These are phyloP conservation scores for Conidiobolus incongruus DNA, from an alignment of 371 early-diverging fungal species.

Conservation along the genomic window DNA sequence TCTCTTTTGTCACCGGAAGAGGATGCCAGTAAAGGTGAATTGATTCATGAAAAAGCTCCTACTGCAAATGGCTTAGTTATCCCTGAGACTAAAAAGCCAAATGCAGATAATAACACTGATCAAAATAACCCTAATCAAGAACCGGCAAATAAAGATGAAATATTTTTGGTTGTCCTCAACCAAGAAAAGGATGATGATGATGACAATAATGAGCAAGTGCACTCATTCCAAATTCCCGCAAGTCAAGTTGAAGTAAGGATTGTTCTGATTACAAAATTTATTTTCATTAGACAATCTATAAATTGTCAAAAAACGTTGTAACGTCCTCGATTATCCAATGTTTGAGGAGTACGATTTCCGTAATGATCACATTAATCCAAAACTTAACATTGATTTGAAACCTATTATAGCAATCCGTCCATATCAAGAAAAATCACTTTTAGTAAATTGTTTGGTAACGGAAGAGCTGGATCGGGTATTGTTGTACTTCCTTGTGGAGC, in stretches of 20 bases:
- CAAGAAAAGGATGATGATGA: constrained; percentile 40
- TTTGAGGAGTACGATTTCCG: constrained; percentile 99
- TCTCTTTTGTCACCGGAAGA: constrained; percentile 16
- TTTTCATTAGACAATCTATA: neutral
- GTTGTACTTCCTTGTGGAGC: constrained; percentile 99
- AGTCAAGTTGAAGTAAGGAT: constrained; percentile 44
- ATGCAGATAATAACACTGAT: no score
- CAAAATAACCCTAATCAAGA: no score
- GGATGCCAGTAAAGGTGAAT: constrained; percentile 6
- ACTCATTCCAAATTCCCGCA: constrained; percentile 73
- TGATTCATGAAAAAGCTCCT: constrained; percentile 19
- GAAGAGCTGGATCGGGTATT: constrained; percentile 96
- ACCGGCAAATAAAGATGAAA: no score
- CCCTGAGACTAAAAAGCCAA: neutral
- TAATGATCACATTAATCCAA: constrained; percentile 67
- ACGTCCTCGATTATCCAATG: constrained; percentile 91
- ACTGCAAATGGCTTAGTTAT: constrained; percentile 16
- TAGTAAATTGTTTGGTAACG: constrained; percentile 99
- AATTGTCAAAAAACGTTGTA: constrained; percentile 79
- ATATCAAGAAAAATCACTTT: constrained; percentile 95
- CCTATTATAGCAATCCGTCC: constrained; percentile 89
- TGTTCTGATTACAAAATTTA: neutral
- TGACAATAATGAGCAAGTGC: constrained; percentile 41
- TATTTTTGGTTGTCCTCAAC: no score
- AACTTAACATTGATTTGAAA: constrained; percentile 88